Evolutionary conservation across 257 asterid species (phyloP).

Genomic region (Phtheirospermum japonicum): DNA sequence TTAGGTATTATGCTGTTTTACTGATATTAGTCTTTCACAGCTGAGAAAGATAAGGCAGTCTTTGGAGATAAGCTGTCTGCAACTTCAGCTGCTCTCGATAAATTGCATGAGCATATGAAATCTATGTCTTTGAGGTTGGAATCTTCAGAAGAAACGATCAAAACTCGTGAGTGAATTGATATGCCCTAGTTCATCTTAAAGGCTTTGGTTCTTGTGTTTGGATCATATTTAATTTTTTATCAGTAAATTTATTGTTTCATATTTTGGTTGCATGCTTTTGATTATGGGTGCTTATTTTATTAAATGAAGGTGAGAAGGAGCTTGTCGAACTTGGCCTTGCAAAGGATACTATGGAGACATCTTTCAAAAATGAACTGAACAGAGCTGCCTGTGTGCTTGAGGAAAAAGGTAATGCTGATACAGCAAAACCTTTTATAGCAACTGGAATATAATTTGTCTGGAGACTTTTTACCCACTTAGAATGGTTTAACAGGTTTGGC

Average conservation of each 20-base stretch:
- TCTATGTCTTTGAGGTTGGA: constrained; percentile 63
- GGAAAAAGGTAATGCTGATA: constrained; percentile 69
- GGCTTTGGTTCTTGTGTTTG: constrained; percentile 22
- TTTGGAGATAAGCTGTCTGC: constrained; percentile 76
- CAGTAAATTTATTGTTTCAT: constrained; percentile 4
- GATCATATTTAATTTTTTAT: constrained; percentile 11
- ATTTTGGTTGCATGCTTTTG: constrained; percentile 8
- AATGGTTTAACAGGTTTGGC: background rate
- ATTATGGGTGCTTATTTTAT: constrained; percentile 27
- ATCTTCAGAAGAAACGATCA: constrained; percentile 65
- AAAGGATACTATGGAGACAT: constrained; percentile 60
- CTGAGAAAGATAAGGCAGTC: constrained; percentile 73
- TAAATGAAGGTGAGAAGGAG: constrained; percentile 71
- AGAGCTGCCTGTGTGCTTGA: constrained; percentile 46
- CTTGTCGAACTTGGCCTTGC: constrained; percentile 58
- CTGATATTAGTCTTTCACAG: constrained; percentile 46
- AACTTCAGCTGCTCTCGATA: constrained; percentile 67
- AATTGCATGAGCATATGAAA: constrained; percentile 61
- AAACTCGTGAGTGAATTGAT: constrained; percentile 56
- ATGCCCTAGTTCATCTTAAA: constrained; percentile 14
- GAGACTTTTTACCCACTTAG: background rate
- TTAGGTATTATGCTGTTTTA: constrained; percentile 23
- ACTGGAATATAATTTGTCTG: background rate
- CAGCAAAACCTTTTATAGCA: constrained; percentile 13
- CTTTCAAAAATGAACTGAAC: constrained; percentile 52